Evolutionary conservation across 2,329 filamentous ascomycete species (phyloP).

Genomic region (Pyrenochaeta sp.): DNA sequence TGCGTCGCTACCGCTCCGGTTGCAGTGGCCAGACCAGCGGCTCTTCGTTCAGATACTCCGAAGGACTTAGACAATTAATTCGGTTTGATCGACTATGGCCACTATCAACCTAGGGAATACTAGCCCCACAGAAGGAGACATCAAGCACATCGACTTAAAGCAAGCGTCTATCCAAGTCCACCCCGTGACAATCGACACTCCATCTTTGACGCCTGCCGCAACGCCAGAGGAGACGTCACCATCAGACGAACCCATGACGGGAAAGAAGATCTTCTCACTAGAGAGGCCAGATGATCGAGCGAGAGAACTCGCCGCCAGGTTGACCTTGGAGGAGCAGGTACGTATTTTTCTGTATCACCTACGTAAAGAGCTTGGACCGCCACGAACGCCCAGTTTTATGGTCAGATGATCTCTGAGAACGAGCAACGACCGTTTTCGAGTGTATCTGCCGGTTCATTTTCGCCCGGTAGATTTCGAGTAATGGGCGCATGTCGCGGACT

Average conservation of each 20-base stretch:
- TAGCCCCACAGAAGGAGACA: slow-evolving; percentile 35
- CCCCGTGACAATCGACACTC: slow-evolving; percentile 35
- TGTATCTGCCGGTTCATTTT: background rate
- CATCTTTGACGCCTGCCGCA: slow-evolving; percentile 38
- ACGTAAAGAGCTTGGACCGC: slow-evolving; percentile 14
- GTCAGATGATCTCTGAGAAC: background rate
- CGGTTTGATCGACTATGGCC: slow-evolving; percentile 39
- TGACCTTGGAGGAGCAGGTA: slow-evolving; percentile 52
- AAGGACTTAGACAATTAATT: slow-evolving; percentile 26
- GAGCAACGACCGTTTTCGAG: background rate
- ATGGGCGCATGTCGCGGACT: background rate
- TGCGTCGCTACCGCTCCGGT: slow-evolving; percentile 13
- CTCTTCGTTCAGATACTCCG: slow-evolving; percentile 38
- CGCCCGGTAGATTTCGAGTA: background rate
- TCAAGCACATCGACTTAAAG: slow-evolving; percentile 43
- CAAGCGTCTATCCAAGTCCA: slow-evolving; percentile 41
- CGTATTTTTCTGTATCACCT: slow-evolving; percentile 21
- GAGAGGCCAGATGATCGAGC: slow-evolving; percentile 46
- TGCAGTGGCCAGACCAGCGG: slow-evolving; percentile 36
- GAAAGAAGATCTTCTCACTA: slow-evolving; percentile 43
- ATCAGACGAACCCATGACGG: slow-evolving; percentile 41
- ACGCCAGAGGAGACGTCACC: slow-evolving; percentile 38
- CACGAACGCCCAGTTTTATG: background rate
- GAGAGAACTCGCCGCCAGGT: slow-evolving; percentile 44
- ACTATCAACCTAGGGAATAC: slow-evolving; percentile 40